A percentile compares a stretch with the other conserved stretches of the same genome.
Conservation (phyloP, 257 asterid genomes). For the Jacaranda copaia region DNA sequence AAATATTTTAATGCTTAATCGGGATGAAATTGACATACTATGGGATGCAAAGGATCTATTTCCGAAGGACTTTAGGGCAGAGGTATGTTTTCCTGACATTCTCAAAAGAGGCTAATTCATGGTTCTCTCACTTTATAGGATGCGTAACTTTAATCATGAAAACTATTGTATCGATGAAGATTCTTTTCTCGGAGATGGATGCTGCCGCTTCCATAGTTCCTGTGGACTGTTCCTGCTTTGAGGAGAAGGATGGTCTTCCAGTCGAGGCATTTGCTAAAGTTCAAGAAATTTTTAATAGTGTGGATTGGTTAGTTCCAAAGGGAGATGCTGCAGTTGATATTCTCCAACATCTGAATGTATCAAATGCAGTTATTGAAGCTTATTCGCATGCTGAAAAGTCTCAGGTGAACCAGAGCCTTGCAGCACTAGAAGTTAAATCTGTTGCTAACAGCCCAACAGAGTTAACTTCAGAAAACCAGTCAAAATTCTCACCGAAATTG, state of each 20-base stretch:
- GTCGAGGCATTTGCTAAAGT: slow-evolving; percentile 93
- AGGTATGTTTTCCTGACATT: slow-evolving; percentile 52
- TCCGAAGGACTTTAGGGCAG: slow-evolving; percentile 90
- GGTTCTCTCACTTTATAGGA: slow-evolving; percentile 31
- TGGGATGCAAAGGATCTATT: slow-evolving; percentile 93
- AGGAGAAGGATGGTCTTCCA: slow-evolving; percentile 97
- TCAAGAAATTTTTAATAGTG: slow-evolving; percentile 84
- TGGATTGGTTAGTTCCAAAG: slow-evolving; percentile 84
- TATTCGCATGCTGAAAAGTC: slow-evolving; percentile 51
- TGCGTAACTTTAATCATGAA: slow-evolving; percentile 33
- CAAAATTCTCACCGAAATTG: slow-evolving; percentile 40
- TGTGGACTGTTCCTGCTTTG: slow-evolving; percentile 72
- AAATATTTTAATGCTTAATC: slow-evolving; percentile 86
- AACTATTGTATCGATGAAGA: slow-evolving; percentile 56
- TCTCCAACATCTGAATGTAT: slow-evolving; percentile 59
- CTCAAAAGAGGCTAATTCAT: slow-evolving; percentile 28
- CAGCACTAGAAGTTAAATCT: slow-evolving; percentile 45
- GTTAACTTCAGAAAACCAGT: slow-evolving; percentile 41
- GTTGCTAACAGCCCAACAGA: slow-evolving; percentile 41
- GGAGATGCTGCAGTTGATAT: slow-evolving; percentile 67
- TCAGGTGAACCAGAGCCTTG: slow-evolving; percentile 47
- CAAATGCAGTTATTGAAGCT: slow-evolving; percentile 52
- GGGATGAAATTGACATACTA: slow-evolving; percentile 78
- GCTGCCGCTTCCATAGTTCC: slow-evolving; percentile 69
- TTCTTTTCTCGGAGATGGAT: slow-evolving; percentile 94